phyloP scores from a whole-genome alignment of 2,329 filamentous ascomycete genomes.

The Sclerotinia spermophila region DNA sequence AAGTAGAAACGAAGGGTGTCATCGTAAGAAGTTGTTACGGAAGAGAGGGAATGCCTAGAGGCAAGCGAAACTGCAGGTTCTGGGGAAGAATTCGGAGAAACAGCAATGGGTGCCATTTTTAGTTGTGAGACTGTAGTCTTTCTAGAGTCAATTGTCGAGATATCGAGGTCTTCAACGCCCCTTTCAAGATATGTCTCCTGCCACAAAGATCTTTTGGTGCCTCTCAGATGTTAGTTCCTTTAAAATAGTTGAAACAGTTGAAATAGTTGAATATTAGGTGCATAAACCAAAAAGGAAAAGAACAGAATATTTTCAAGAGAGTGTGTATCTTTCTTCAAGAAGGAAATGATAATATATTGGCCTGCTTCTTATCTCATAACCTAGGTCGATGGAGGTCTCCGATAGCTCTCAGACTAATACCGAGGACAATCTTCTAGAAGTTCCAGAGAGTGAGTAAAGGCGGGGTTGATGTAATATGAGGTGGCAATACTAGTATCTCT shows the following conservation, averaged over 20 bases:
- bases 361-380: slow-evolving; percentile 13
- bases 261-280: not conserved
- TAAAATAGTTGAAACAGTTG: not conserved
- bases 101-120: slow-evolving; percentile 55
- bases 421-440: not conserved
- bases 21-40: slow-evolving; percentile 73
- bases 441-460: not conserved
- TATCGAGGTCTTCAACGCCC: not conserved
- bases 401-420: slow-evolving; percentile 2
- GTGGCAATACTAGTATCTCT: not conserved
- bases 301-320: not conserved
- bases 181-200: not conserved
- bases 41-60: slow-evolving; percentile 44
- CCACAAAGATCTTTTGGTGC: not conserved
- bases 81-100: slow-evolving; percentile 44
- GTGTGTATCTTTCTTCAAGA: not conserved
- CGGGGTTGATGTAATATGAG: slow-evolving; percentile 14
- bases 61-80: slow-evolving; percentile 32
- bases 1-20: slow-evolving; percentile 90
- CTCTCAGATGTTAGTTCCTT: not conserved
- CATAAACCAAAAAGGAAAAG: not conserved
- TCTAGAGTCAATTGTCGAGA: not conserved
- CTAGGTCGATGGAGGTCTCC: slow-evolving; percentile 16
- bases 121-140: not conserved
- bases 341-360: slow-evolving; percentile 12